phyloP scores from a whole-genome alignment of 495 filamentous ascomycete genomes.

The Penicillium cosmopolitanum region DNA sequence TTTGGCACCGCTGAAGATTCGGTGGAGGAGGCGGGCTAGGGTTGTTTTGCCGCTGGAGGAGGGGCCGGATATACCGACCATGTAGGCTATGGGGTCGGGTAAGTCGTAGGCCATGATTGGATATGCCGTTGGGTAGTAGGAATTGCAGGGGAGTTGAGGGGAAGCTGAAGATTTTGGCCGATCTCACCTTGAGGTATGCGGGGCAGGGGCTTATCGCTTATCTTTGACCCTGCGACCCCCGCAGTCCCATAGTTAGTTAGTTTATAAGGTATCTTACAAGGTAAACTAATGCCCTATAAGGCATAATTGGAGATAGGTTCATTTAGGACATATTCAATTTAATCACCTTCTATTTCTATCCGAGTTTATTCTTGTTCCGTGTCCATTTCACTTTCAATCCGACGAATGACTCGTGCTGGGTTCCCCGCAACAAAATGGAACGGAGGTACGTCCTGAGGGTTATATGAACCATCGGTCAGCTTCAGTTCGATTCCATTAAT shows the following conservation, averaged over 20 bases:
- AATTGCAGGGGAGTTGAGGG: not conserved
- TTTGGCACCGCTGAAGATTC: slow-evolving; percentile 57
- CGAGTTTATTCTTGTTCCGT: not conserved
- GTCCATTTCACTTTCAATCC: slow-evolving; percentile 21
- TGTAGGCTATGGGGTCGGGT: slow-evolving; percentile 41
- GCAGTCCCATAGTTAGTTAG: too few relatives aligned
- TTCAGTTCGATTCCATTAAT: not conserved
- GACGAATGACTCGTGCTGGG: slow-evolving; percentile 60
- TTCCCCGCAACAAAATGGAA: slow-evolving; percentile 64
- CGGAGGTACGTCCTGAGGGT: slow-evolving; percentile 54
- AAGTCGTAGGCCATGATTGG: not conserved
- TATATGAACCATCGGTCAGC: not conserved
- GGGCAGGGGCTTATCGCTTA: not conserved
- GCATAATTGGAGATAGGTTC: too few relatives aligned
- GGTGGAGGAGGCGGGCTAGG: slow-evolving; percentile 70
- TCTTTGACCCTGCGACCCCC: not conserved
- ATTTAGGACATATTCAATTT: too few relatives aligned
- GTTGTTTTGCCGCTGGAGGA: slow-evolving; percentile 84
- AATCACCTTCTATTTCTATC: too few relatives aligned
- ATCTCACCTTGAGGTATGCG: not conserved
- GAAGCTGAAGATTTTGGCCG: not conserved
- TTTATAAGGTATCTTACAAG: too few relatives aligned
- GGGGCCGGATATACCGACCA: slow-evolving; percentile 74
- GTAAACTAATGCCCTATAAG: too few relatives aligned
- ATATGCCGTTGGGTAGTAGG: not conserved